These are phyloP conservation scores for Spraguea lophii DNA, from an alignment of 371 early-diverging fungal genomes.

Conservation along the genomic window DNA sequence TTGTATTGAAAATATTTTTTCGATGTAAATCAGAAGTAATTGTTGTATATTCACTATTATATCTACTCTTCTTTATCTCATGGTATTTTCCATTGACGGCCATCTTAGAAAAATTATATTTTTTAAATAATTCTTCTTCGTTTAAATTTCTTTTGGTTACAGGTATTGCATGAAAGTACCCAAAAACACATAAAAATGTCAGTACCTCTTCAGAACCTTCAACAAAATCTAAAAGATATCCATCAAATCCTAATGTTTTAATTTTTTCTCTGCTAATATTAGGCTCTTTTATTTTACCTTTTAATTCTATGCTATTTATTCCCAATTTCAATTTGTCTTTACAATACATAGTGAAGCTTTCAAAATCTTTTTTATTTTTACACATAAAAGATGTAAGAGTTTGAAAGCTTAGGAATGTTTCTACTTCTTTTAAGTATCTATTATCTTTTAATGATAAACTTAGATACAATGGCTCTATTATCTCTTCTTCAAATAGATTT, in stretches of 20 bases:
- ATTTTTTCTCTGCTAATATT: slow-evolving; percentile 1
- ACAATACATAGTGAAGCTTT: slow-evolving; percentile 25
- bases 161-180: slow-evolving; percentile 40
- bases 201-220: slow-evolving; percentile 24
- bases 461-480: slow-evolving; percentile 42
- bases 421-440: slow-evolving; percentile 34
- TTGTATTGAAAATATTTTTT: slow-evolving; percentile 16
- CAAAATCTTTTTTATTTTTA: slow-evolving; percentile 33
- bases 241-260: slow-evolving; percentile 30
- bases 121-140: slow-evolving; percentile 33
- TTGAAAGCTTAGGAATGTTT: slow-evolving; percentile 38
- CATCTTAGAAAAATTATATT: slow-evolving; percentile 25
- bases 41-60: slow-evolving; percentile 34
- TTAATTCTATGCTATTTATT: slow-evolving; percentile 36
- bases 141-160: slow-evolving; percentile 28
- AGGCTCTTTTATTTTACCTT: background rate
- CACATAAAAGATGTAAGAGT: slow-evolving; percentile 44
- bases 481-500: slow-evolving; percentile 31
- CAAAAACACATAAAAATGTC: slow-evolving; percentile 29
- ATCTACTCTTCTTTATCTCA: slow-evolving; percentile 41
- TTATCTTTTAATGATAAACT: slow-evolving; percentile 28
- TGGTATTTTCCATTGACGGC: slow-evolving; percentile 30
- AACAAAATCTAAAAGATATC: slow-evolving; percentile 40
- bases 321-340: slow-evolving; percentile 41
- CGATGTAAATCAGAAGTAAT: slow-evolving; percentile 8